Percentiles rank a stretch among this genome's conserved stretches.
Conservation (phyloP, 1,139 yeast species). For the Zygoascus sp. region DNA sequence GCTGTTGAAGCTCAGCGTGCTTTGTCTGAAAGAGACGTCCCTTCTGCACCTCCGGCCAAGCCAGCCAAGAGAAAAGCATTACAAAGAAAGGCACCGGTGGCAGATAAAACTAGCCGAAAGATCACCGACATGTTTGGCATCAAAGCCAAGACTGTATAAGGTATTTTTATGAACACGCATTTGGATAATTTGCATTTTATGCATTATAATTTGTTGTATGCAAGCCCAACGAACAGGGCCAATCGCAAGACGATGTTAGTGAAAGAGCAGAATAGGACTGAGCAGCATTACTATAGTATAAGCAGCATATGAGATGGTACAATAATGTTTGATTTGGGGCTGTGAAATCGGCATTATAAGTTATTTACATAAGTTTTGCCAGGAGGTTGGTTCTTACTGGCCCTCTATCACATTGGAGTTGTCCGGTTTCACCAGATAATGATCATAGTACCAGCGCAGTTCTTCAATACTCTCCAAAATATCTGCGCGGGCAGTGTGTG, state of each 20-base stretch:
- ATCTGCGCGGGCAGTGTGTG: conserved; percentile 85
- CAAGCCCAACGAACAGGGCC: too few species aligned
- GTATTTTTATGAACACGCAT: not conserved
- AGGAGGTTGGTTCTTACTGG: not conserved
- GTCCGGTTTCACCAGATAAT: conserved; percentile 41
- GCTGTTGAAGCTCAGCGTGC: conserved; percentile 22
- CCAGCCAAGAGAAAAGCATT: conserved; percentile 6
- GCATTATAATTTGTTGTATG: too few species aligned
- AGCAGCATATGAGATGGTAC: too few species aligned
- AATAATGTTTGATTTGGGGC: too few species aligned
- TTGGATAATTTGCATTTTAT: not conserved
- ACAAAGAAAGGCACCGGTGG: conserved; percentile 11
- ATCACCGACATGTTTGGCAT: conserved; percentile 25
- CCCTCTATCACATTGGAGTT: conserved; percentile 1
- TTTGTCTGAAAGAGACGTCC: conserved; percentile 10
- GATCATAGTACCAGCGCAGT: conserved; percentile 67
- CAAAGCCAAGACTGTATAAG: not conserved
- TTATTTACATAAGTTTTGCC: too few species aligned
- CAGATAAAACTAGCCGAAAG: conserved; percentile 23
- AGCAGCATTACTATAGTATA: too few species aligned
- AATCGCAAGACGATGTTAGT: too few species aligned
- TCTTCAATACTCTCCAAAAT: conserved; percentile 85
- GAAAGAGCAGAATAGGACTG: too few species aligned
- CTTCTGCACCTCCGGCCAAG: conserved; percentile 5
- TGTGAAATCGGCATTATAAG: too few species aligned